Conservation (phyloP, 1,284 basidiomycete genomes). For the Trichosporon faecale region DNA sequence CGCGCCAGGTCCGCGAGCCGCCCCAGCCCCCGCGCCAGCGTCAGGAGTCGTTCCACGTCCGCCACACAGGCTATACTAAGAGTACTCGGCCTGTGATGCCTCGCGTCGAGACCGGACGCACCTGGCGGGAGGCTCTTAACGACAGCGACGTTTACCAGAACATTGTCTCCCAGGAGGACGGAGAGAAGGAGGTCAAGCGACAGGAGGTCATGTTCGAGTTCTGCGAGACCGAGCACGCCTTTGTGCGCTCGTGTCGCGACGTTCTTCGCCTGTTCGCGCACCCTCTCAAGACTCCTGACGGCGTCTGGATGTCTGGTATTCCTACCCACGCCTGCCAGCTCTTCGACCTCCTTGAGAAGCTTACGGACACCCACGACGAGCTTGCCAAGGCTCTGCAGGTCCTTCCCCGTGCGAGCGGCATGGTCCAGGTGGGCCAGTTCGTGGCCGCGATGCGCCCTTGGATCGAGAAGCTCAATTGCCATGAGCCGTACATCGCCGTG, state of each 20-base stretch:
- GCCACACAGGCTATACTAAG: conserved; percentile 41
- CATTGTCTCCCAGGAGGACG: conserved; percentile 37
- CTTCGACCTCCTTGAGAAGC: conserved; percentile 81
- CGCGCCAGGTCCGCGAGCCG: conserved; percentile 23
- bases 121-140: conserved; percentile 38
- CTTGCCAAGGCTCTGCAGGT: conserved; percentile 59
- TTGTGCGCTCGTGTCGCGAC: conserved; percentile 63
- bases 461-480: conserved; percentile 67
- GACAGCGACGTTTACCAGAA: conserved; percentile 28
- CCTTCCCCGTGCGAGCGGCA: conserved; percentile 38
- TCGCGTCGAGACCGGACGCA: neutral
- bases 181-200: conserved; percentile 59
- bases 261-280: conserved; percentile 68
- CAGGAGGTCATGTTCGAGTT: conserved; percentile 69
- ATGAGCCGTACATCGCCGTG: conserved; percentile 77
- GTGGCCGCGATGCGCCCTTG: conserved; percentile 62
- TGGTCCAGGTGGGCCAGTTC: conserved; percentile 55
- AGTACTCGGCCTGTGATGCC: conserved; percentile 22
- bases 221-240: conserved; percentile 64
- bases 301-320: conserved; percentile 74
- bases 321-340: conserved; percentile 65
- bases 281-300: conserved; percentile 65
- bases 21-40: conserved; percentile 34
- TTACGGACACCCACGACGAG: conserved; percentile 68
- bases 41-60: conserved; percentile 40